Conservation (phyloP, 805 yeast species). For the Candida schatavii region DNA sequence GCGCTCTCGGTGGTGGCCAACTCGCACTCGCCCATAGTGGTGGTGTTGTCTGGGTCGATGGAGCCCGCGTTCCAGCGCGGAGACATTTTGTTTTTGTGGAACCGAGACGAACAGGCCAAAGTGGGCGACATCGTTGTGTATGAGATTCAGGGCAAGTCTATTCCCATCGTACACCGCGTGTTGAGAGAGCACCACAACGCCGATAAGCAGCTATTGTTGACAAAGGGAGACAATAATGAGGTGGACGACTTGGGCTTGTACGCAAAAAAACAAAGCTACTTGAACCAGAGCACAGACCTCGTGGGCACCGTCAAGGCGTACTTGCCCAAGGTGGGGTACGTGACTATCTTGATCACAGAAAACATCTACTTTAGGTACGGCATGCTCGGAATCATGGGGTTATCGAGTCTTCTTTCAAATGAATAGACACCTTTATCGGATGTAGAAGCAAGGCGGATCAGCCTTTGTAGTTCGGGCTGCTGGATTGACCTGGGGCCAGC, state of each 20-base stretch:
- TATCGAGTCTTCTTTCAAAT: slow-evolving; percentile 57
- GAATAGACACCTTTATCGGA: slow-evolving; percentile 12
- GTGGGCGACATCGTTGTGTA: slow-evolving; percentile 96
- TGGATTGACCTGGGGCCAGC: background rate
- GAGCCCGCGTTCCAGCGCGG: slow-evolving; percentile 99
- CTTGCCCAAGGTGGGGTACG: slow-evolving; percentile 84
- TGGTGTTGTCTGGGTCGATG: slow-evolving; percentile 97
- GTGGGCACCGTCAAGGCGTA: slow-evolving; percentile 93
- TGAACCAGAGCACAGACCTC: slow-evolving; percentile 74
- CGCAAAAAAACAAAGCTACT: slow-evolving; percentile 69
- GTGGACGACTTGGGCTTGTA: slow-evolving; percentile 87
- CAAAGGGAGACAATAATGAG: slow-evolving; percentile 96
- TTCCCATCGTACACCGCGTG: slow-evolving; percentile 97
- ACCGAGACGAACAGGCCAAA: slow-evolving; percentile 59
- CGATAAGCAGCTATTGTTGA: slow-evolving; percentile 68
- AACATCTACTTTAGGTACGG: slow-evolving; percentile 79
- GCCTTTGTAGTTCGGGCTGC: background rate
- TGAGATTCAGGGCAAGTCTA: slow-evolving; percentile 70
- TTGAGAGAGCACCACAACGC: slow-evolving; percentile 71
- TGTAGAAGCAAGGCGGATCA: background rate
- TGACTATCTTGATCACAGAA: slow-evolving; percentile 88
- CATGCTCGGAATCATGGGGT: slow-evolving; percentile 68
- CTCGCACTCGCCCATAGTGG: slow-evolving; percentile 92
- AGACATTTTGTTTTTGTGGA: slow-evolving; percentile 89
- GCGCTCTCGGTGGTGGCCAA: slow-evolving; percentile 70